Evolutionary conservation across 306 rosid genomes (phyloP), one percentile per base, ranked within the genome.

Genomic region (Datisca glomerata): DNA sequence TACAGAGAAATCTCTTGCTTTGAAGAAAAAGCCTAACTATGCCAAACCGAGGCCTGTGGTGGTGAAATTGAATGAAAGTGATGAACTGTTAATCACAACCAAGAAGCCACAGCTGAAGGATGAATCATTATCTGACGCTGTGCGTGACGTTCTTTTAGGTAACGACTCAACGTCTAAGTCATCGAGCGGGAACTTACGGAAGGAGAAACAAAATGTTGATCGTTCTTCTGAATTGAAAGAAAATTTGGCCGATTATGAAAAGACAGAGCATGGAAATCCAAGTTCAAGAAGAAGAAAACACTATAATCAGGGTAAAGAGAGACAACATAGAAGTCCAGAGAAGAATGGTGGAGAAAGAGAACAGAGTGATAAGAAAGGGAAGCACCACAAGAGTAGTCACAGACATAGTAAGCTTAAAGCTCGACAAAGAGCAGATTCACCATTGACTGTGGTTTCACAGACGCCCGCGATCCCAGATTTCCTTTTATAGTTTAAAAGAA

Each of bases 11-110:
- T 76, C 92, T 23, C 74, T 75, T 56, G 56, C 43, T 34, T 19
- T 64, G 47, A 89, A 84, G 86, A 89, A 75, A 68, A 89, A 53
- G 61, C 54, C 91, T 40, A 74, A 31, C 72, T 80, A 75, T 40
- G 49, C 53, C 19, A 89, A 84, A 74, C 77, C 95, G 23, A 72
- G 95, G 73, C 95, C 98, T 22, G 67, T 80, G 27, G 98, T 89
- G 62, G 95, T 89, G 59, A 84, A 63, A 56, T 59, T 89, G 66
- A 93, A 84, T 56, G 97, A 69, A 68, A 77, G 83, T 60, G 91
- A 83, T 55, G 58, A 57, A 44, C 63, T 47, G 21, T 53, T 75
- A 24, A 21, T 56, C 54, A 55, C 62, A 28, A 50, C 56, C 60
- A 73, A 68, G 63, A 74, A 45, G 51, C 69, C 73, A 32, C 75